Evolutionary conservation across 257 asterid species (phyloP), one percentile per base, ranked within the genome.

Genomic region (Nicotiana tabacum): DNA sequence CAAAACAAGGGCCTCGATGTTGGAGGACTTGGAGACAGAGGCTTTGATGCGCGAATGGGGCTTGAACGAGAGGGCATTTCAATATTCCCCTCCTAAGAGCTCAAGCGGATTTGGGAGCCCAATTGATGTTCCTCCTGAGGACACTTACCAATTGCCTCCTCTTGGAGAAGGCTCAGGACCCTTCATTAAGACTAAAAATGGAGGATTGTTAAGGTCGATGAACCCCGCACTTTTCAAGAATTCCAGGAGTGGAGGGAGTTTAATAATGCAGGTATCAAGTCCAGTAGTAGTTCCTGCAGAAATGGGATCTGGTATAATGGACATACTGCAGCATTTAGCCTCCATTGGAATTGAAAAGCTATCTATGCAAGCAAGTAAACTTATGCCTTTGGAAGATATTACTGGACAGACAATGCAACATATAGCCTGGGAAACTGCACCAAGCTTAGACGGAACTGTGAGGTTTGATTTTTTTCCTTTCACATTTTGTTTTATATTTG

Each of bases 201-300:
- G 99, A 57, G 99, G 98, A 18, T 92, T 92, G 78, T 78, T 96
- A 83, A 94, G 98, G 46, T 93, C 99, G 3, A 94, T 94, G 98
- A 93, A 85, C 88, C 97, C 99, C 60, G 74, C 85, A 16, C 90
- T 93, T 85, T 96, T 94, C 88, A 85, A 48, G 88, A 87, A 85
- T 77, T 84, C 97, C 51, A 94, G 91, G 80, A 87, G 82, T 80
- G 95, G 91, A 60, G 98, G 98, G 83, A 90, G 90, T 85, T 84
- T 96, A 84, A 87, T 94, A 43, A 90, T 96, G 98, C 99, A 94
- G 92, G 98, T 89, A 12, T 94, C 98, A 39, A 90, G 84, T 84
- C 97, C 98, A 29, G 98, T 96, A 80, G 99, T 96, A 72, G 92
- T 94, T 87, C 98, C 99, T 62, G 97, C 98, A 5, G 98, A 92